Percentiles rank a stretch among this genome's conserved stretches.
Conservation (phyloP, 129 eudicot species). For the Helichrysum umbraculigerum region DNA sequence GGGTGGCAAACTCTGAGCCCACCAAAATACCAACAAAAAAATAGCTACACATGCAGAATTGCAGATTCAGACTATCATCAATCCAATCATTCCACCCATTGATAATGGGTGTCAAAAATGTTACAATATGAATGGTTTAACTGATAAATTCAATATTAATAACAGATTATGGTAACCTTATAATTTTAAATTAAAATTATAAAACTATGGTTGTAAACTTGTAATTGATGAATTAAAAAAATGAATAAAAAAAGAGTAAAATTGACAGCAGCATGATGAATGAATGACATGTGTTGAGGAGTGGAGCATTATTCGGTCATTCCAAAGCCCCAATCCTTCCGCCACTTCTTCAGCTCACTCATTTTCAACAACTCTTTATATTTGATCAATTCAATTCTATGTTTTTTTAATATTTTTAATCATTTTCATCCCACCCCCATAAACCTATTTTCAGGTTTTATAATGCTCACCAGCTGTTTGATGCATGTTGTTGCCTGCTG, state of each 20-base stretch:
- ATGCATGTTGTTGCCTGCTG: not conserved
- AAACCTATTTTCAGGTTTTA: not conserved
- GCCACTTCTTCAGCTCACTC: slow-evolving; percentile 33
- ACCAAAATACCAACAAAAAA: no score
- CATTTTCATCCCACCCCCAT: not conserved
- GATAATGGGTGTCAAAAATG: no score
- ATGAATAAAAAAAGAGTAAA: not conserved
- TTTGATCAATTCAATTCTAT: slow-evolving; percentile 21
- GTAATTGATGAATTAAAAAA: no score
- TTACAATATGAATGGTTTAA: no score
- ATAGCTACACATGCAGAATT: no score
- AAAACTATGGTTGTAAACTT: no score
- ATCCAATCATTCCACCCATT: no score
- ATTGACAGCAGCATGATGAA: slow-evolving; percentile 11
- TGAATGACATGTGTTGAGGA: slow-evolving; percentile 41
- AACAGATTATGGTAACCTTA: no score
- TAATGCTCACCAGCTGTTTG: not conserved
- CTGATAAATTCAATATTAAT: no score
- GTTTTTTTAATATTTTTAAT: not conserved
- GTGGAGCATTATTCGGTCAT: slow-evolving; percentile 42
- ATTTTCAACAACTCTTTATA: not conserved
- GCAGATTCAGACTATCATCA: no score
- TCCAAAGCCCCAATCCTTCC: slow-evolving; percentile 37
- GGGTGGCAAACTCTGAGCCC: no score
- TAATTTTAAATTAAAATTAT: no score